Evolutionary conservation across 129 eudicot species (phyloP), one percentile per base, ranked within the genome.

Genomic region (Centella asiatica): DNA sequence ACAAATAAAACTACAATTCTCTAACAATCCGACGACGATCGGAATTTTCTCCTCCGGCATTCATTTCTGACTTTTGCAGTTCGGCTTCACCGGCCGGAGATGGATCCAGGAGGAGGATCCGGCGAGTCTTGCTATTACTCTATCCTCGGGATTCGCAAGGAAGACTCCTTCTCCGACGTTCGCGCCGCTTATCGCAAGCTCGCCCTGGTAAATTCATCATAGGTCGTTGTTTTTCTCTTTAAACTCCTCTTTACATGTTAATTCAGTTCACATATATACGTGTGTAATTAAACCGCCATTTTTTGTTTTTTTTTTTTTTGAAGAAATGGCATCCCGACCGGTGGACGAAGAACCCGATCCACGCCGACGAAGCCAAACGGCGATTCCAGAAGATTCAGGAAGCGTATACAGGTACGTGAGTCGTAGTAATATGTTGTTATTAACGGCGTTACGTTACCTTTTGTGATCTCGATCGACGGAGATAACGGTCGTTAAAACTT

Each of bases 281-380:
- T 18, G 58, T 53, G 19, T 18, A 28, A 25, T 54, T 18, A 1
- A 25, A 13, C 27, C 31, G 23, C 12, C 3, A 9, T 50, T 23
- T 6, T 24, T 20, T 22, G 29, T 40, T 26, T 28, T 46, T 23
- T 39, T 11, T 47, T 13, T 19, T 45, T 23, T 33, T 36, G 56
- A 14, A 90, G 97, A 84, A 84, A 75, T 90, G 95, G 98, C 98
- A 90, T 67, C 98, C 98, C 34, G 98, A 90, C 42, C 69, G 87
- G 81, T 77, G 87, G 82, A 46, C 76, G 55, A 74, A 67, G 64
- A 87, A 84, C 23, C 83, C 87, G 60, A 24, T 89, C 50, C 80
- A 65, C 64, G 85, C 87, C 70, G 94, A 77, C 31, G 95, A 84
- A 68, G 94, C 95, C 1, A 81, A 80, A 6, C 82, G 83, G 15